Conservation (phyloP, 352 stramenopile genomes). For the Pythium brachiatum region DNA sequence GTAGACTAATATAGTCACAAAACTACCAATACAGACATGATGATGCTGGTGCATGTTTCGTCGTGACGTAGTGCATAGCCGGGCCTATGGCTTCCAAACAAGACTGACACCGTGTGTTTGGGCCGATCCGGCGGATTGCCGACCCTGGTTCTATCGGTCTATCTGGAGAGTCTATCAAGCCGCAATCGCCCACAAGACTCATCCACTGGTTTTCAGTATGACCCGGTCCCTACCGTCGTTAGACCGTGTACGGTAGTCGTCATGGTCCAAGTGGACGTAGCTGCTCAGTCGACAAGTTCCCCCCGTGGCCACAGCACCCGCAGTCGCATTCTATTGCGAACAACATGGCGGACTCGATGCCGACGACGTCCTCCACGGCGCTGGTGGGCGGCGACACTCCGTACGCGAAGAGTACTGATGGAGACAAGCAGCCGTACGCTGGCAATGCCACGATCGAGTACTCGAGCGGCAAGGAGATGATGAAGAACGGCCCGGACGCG, state of each 20-base stretch:
- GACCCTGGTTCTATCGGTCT: background rate
- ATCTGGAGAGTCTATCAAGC: background rate
- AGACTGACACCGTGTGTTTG: too few species aligned
- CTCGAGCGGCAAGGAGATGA: slow-evolving; percentile 22
- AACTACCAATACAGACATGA: slow-evolving; percentile 15
- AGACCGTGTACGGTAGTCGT: background rate
- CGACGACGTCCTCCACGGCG: slow-evolving; percentile 1
- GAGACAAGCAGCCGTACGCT: slow-evolving; percentile 5
- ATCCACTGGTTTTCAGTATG: slow-evolving; percentile 4
- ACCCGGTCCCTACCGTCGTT: background rate
- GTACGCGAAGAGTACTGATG: too few species aligned
- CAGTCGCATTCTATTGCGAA: too few species aligned
- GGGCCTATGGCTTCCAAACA: slow-evolving; percentile 6
- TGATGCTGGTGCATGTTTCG: slow-evolving; percentile 22
- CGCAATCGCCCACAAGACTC: slow-evolving; percentile 2
- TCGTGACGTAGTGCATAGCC: slow-evolving; percentile 9
- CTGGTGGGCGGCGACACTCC: slow-evolving; percentile 1
- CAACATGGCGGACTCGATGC: background rate
- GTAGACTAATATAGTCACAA: background rate
- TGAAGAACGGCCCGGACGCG: slow-evolving; percentile 31
- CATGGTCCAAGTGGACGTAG: background rate
- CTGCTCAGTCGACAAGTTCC: too few species aligned
- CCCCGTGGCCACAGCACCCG: too few species aligned
- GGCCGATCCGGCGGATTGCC: background rate
- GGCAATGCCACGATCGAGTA: slow-evolving; percentile 18